These are phyloP conservation scores for Candida boidinii DNA, from an alignment of 805 yeast species.

Conservation along the genomic window DNA sequence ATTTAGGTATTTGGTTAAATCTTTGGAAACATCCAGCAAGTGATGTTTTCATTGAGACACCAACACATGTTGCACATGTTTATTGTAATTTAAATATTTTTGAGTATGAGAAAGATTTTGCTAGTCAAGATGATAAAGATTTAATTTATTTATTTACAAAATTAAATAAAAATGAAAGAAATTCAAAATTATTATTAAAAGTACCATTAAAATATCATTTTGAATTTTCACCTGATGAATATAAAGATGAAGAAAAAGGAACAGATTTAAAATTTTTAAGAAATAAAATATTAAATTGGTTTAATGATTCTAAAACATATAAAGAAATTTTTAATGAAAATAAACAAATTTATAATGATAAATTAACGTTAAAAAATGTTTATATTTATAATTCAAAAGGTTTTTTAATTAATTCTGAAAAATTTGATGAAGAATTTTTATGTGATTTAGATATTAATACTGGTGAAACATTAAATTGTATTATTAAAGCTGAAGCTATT, in stretches of 20 bases:
- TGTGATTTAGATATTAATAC: slow-evolving; percentile 47
- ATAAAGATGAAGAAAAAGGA: slow-evolving; percentile 63
- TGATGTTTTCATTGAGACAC: slow-evolving; percentile 61
- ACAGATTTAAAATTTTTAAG: slow-evolving; percentile 59
- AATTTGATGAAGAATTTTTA: slow-evolving; percentile 36
- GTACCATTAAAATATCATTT: slow-evolving; percentile 50
- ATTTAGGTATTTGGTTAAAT: slow-evolving; percentile 15
- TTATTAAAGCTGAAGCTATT: slow-evolving; percentile 9
- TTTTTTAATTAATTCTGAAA: slow-evolving; percentile 14
- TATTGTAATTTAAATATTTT: slow-evolving; percentile 43
- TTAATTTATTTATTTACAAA: background rate
- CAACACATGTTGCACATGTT: slow-evolving; percentile 73
- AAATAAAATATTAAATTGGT: slow-evolving; percentile 43
- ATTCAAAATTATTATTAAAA: slow-evolving; percentile 13
- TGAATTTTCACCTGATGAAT: slow-evolving; percentile 80
- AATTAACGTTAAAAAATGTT: slow-evolving; percentile 22
- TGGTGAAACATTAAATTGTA: slow-evolving; percentile 36
- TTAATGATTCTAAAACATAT: slow-evolving; percentile 34
- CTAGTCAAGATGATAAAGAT: no score
- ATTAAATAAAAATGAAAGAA: background rate
- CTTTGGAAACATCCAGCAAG: slow-evolving; percentile 26
- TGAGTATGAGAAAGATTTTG: slow-evolving; percentile 8
- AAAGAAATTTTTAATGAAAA: slow-evolving; percentile 10
- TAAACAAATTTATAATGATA: slow-evolving; percentile 3
- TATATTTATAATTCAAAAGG: slow-evolving; percentile 25